Base-by-base conservation (phyloP, 1,284 basidiomycete species). In the Mycosarcoma mackinlayi region DNA sequence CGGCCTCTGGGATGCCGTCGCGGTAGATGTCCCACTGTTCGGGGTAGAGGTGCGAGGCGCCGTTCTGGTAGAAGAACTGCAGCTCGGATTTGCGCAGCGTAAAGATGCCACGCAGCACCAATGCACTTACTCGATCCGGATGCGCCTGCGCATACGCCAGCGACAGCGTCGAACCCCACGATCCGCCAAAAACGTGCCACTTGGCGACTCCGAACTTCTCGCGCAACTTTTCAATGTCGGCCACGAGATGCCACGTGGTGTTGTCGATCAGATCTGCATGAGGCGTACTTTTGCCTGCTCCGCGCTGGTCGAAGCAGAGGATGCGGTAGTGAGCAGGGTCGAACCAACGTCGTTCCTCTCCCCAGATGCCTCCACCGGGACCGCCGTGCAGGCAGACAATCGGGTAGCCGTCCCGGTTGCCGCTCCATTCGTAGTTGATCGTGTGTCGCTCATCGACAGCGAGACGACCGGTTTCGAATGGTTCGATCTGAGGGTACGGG, bases 171-270 rank as follows among this genome's bases (percentile, higher is more conserved):
- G 92, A 94, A 3, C 94, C 94, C 92, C 93, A 79, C 28, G 48
- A 76, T 25, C 79, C 79, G 24, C 79, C 79, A 46, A 81, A 81
- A 30, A 81, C 77, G 55, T 79, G 77, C 79, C 79, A 80, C 33
- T 71, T 75, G 4, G 50, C 42, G 19, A 78, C 60, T 18, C 83
- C 84, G 3, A 95, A 86, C 64, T 90, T 87, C 74, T 89, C 85
- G 49, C 94, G 87, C 24, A 97, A 85, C 76, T 85, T 89, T 82
- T 97, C 94, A 13, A 93, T 89, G 79, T 97, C 94, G 64, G 88
- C 89, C 18, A 98, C 92, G 27, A 97, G 88, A 80, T 94, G 90
- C 93, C 92, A 95, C 1, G 94, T 97, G 3, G 92, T 96, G 83
- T 97, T 97, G 65, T 93, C 89, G 71, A 91, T 89, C 1, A 91